A percentile compares a stretch with the other conserved stretches of the same genome.
phyloP scores from a whole-genome alignment of 2,329 filamentous ascomycete genomes.

The Bipolaris gigantea region DNA sequence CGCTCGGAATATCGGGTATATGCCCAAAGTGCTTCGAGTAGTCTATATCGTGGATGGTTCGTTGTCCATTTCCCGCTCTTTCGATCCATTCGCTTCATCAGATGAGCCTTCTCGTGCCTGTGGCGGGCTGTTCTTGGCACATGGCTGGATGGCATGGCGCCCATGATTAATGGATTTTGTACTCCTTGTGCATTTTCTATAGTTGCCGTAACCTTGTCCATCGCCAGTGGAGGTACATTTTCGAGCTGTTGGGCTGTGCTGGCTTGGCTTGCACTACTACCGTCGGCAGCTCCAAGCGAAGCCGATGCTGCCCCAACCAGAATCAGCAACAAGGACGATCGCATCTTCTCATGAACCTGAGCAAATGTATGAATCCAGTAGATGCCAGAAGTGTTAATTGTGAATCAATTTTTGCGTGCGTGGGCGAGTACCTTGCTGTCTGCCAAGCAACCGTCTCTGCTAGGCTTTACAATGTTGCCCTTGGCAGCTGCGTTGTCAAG shows the following conservation, averaged over 20 bases:
- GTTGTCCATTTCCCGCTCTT: constrained; percentile 24
- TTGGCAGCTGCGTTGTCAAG: background rate
- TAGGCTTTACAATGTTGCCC: background rate
- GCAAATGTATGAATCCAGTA: background rate
- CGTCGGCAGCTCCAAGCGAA: background rate
- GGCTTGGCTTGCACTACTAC: background rate
- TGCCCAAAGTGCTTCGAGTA: constrained; percentile 25
- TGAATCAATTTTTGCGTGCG: constrained; percentile 2
- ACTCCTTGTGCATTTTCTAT: background rate
- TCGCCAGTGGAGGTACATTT: background rate
- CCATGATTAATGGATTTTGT: constrained; percentile 15
- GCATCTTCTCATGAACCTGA: background rate
- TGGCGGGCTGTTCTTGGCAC: constrained; percentile 14
- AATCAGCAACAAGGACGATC: background rate
- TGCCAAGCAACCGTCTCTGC: constrained; percentile 17
- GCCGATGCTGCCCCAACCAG: background rate
- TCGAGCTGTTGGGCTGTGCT: background rate
- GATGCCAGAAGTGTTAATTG: background rate
- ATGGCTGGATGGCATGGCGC: constrained; percentile 9
- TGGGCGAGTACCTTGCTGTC: constrained; percentile 30
- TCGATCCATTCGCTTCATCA: constrained; percentile 24
- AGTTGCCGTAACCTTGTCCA: background rate
- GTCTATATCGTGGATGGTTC: constrained; percentile 24
- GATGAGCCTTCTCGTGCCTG: constrained; percentile 22
- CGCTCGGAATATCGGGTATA: constrained; percentile 24